A percentile compares a stretch with the other conserved stretches of the same genome.
Conservation (phyloP, 371 early-diverging fungal genomes). For the Capniomyces stellatus region DNA sequence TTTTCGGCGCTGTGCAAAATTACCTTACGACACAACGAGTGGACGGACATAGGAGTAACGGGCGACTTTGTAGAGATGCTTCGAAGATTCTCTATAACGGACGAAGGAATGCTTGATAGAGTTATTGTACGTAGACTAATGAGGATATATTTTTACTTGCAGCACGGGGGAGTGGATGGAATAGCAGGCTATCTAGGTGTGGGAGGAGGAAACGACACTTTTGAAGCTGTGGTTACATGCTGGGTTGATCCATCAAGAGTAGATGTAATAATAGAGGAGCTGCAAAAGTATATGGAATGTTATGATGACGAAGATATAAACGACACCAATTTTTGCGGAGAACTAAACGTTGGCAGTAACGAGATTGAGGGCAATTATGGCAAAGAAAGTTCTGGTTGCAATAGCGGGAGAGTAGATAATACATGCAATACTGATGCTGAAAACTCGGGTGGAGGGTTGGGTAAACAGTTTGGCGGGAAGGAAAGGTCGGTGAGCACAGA, state of each 20-base stretch:
- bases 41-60: conserved; percentile 1
- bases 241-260: neutral
- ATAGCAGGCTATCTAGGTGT: neutral
- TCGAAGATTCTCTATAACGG: neutral
- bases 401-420: neutral
- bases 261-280: neutral
- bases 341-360: too few relatives aligned
- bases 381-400: neutral
- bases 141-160: neutral
- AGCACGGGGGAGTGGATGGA: neutral
- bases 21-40: neutral
- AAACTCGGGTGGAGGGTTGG: neutral
- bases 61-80: neutral
- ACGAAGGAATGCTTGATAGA: conserved; percentile 1
- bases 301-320: neutral
- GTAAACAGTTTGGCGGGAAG: too few relatives aligned
- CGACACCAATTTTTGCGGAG: neutral
- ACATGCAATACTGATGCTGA: neutral
- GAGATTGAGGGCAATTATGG: neutral
- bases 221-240: conserved; percentile 2
- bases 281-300: neutral
- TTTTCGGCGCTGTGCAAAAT: conserved; percentile 2
- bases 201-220: neutral
- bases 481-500: too few relatives aligned
- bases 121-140: neutral